phyloP scores from a whole-genome alignment of 139 green algal species.

The Tetradesmus obliquus region DNA sequence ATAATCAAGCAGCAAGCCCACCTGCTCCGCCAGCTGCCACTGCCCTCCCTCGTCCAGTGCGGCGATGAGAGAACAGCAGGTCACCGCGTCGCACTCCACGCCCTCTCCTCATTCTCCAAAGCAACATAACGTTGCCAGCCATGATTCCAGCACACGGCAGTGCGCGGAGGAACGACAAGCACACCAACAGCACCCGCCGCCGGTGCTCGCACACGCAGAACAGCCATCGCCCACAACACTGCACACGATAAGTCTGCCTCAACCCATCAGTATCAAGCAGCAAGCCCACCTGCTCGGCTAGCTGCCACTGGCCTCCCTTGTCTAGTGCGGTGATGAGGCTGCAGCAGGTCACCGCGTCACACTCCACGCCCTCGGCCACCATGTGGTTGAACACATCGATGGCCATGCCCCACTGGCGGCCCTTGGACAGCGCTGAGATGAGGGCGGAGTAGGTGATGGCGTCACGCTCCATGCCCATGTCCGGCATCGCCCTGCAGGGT shows the following conservation, averaged over 20 bases:
- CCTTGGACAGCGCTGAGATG: conserved; percentile 89
- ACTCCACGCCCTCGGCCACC: conserved; percentile 73
- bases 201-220: too few relatives aligned
- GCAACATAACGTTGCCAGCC: too few relatives aligned
- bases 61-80: conserved; percentile 90
- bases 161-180: too few relatives aligned
- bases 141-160: too few relatives aligned
- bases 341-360: conserved; percentile 93
- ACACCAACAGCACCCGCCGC: too few relatives aligned
- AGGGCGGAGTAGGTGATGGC: conserved; percentile 90
- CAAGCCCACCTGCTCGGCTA: conserved; percentile 79
- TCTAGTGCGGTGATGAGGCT: conserved; percentile 91
- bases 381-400: conserved; percentile 75
- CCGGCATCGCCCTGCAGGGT: conserved; percentile 74
- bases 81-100: conserved; percentile 88
- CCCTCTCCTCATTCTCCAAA: conserved; percentile 57
- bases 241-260: too few relatives aligned
- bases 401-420: conserved; percentile 81
- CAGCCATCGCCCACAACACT: not conserved
- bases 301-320: conserved; percentile 90
- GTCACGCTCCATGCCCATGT: conserved; percentile 73
- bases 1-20: too few relatives aligned
- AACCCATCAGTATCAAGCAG: too few relatives aligned
- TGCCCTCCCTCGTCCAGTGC: conserved; percentile 88
- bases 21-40: conserved; percentile 71